phyloP scores from a whole-genome alignment of 495 filamentous ascomycete species.

The Bacidia gigantensis region DNA sequence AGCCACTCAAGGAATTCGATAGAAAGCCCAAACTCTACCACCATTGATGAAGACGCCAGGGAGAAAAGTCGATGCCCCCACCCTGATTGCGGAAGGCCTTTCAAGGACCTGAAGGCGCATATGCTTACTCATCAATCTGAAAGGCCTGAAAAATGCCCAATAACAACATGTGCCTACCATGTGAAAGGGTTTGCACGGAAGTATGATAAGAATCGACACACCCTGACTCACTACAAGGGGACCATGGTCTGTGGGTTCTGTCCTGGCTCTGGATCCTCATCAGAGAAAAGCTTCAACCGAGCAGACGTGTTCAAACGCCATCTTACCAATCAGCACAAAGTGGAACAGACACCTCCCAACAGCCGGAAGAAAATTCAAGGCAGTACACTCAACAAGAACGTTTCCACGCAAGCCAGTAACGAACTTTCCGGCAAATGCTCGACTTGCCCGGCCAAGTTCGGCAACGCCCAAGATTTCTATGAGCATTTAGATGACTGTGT shows the following conservation, averaged over 20 bases:
- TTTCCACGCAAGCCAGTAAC: conserved; percentile 48
- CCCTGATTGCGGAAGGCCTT: conserved; percentile 75
- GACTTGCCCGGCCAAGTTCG: conserved; percentile 83
- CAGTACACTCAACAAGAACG: conserved; percentile 30
- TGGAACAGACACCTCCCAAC: conserved; percentile 93
- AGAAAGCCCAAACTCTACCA: conserved; percentile 38
- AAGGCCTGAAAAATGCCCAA: conserved; percentile 92
- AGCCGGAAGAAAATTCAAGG: conserved; percentile 70
- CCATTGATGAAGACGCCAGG: conserved; percentile 47
- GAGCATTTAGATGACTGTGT: conserved; percentile 99
- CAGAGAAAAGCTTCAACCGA: conserved; percentile 96
- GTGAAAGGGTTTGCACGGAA: conserved; percentile 92
- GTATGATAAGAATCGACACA: conserved; percentile 98
- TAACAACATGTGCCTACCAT: conserved; percentile 87
- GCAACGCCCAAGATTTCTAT: conserved; percentile 94
- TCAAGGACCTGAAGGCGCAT: conserved; percentile 90
- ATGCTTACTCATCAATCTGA: conserved; percentile 93
- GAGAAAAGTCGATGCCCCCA: conserved; percentile 66
- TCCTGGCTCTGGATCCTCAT: conserved; percentile 76
- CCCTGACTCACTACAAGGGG: conserved; percentile 95
- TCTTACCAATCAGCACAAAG: conserved; percentile 81
- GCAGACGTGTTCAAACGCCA: conserved; percentile 99
- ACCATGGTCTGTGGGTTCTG: conserved; percentile 99
- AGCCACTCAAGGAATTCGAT: conserved; percentile 41
- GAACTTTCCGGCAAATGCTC: conserved; percentile 84